Percentiles rank a stretch among this genome's conserved stretches.
phyloP scores from a whole-genome alignment of 257 asterid genomes.

The Solanum rostratum region DNA sequence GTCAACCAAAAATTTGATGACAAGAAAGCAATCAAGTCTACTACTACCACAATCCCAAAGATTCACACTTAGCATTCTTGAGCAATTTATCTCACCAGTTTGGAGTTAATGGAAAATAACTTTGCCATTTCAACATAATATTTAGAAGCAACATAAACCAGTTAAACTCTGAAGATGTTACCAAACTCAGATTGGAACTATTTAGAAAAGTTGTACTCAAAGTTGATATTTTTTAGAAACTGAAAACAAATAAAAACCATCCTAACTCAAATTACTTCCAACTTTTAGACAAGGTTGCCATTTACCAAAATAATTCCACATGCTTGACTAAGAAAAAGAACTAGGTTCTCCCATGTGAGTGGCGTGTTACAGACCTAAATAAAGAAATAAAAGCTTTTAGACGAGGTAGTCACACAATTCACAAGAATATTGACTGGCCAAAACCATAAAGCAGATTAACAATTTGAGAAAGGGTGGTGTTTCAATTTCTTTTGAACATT shows the following conservation, averaged over 20 bases:
- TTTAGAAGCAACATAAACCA: background rate
- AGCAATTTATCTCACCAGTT: background rate
- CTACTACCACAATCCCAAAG: background rate
- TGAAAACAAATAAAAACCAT: background rate
- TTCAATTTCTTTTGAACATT: background rate
- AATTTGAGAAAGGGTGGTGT: background rate
- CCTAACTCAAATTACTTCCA: background rate
- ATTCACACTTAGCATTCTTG: background rate
- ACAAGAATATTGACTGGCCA: background rate
- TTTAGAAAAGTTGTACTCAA: background rate
- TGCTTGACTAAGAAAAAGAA: background rate
- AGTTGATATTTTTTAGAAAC: background rate
- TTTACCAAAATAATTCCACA: background rate
- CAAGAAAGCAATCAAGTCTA: background rate
- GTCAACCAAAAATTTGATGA: background rate
- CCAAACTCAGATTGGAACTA: background rate
- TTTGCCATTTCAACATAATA: background rate
- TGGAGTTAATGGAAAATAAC: background rate
- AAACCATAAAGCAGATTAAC: background rate
- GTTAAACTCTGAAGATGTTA: background rate
- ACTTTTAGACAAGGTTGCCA: background rate
- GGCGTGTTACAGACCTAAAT: background rate
- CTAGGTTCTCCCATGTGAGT: background rate
- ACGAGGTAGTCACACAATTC: background rate
- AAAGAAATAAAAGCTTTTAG: background rate